These are phyloP conservation scores for Mycena alexandri DNA, from an alignment of 768 basidiomycete genomes.

Conservation along the genomic window DNA sequence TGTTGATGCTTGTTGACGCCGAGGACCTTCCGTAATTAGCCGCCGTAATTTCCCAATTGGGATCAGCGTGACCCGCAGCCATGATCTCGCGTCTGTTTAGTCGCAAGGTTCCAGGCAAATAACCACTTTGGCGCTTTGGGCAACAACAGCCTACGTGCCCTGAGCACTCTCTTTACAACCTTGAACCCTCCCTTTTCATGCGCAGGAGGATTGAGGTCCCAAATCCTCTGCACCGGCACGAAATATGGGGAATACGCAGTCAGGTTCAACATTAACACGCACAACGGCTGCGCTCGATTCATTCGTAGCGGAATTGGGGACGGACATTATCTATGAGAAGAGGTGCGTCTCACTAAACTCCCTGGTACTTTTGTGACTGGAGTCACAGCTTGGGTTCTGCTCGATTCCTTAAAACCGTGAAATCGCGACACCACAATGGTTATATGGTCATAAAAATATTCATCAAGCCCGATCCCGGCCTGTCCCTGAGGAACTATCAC, in stretches of 20 bases:
- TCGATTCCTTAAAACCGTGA: constrained; percentile 87
- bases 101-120: too few species aligned
- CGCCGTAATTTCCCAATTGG: too few species aligned
- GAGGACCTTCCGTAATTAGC: too few species aligned
- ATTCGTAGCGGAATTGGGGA: constrained; percentile 89
- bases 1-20: neutral
- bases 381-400: constrained; percentile 72
- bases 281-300: constrained; percentile 89
- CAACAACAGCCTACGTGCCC: constrained; percentile 8
- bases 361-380: constrained; percentile 5
- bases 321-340: constrained; percentile 92
- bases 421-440: constrained; percentile 87
- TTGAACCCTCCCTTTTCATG: constrained; percentile 18
- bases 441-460: constrained; percentile 94
- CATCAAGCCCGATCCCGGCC: constrained; percentile 91
- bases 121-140: neutral
- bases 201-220: neutral
- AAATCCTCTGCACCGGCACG: neutral
- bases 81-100: too few species aligned
- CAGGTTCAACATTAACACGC: constrained; percentile 76
- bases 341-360: constrained; percentile 63
- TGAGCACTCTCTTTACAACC: too few species aligned
- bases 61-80: too few species aligned
- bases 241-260: constrained; percentile 84
- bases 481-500: constrained; percentile 82